These are phyloP conservation scores for Solanum medicagineum DNA, from an alignment of 257 asterid genomes.

Conservation along the genomic window DNA sequence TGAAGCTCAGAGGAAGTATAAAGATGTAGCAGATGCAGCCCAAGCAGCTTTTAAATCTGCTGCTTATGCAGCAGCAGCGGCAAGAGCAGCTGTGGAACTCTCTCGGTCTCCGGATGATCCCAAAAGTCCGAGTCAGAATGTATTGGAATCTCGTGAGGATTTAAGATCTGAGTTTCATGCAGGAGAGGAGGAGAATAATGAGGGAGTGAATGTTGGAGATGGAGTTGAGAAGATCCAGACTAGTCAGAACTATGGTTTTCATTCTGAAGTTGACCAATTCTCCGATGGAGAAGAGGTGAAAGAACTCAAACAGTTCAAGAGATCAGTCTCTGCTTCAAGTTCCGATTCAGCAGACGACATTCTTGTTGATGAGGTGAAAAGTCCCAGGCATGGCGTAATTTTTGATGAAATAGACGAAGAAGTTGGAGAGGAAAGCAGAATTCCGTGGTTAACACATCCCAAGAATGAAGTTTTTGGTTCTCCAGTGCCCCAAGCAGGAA, in stretches of 20 bases:
- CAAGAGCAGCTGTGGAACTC: slow-evolving; percentile 75
- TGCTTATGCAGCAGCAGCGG: slow-evolving; percentile 84
- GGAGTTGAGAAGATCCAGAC: slow-evolving; percentile 14
- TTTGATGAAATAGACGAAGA: slow-evolving; percentile 33
- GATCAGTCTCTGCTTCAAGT: slow-evolving; percentile 36
- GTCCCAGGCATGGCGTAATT: neutral
- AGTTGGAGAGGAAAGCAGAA: neutral
- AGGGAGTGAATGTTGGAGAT: neutral
- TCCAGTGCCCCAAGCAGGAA: slow-evolving; percentile 5
- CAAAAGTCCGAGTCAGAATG: slow-evolving; percentile 8
- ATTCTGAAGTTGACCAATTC: slow-evolving; percentile 1
- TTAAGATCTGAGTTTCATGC: neutral
- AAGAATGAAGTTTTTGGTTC: slow-evolving; percentile 2
- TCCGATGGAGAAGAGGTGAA: neutral
- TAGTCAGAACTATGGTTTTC: slow-evolving; percentile 4
- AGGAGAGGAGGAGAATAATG: neutral
- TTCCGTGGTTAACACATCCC: neutral
- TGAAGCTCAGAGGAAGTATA: slow-evolving; percentile 35
- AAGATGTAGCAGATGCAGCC: slow-evolving; percentile 84
- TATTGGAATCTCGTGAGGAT: neutral
- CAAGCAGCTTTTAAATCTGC: slow-evolving; percentile 93
- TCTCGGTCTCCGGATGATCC: slow-evolving; percentile 50
- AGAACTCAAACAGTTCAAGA: slow-evolving; percentile 1
- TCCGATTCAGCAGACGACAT: slow-evolving; percentile 25
- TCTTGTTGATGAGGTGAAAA: slow-evolving; percentile 6